Conservation (phyloP, 495 filamentous ascomycete species). For the Daldinia decipiens region DNA sequence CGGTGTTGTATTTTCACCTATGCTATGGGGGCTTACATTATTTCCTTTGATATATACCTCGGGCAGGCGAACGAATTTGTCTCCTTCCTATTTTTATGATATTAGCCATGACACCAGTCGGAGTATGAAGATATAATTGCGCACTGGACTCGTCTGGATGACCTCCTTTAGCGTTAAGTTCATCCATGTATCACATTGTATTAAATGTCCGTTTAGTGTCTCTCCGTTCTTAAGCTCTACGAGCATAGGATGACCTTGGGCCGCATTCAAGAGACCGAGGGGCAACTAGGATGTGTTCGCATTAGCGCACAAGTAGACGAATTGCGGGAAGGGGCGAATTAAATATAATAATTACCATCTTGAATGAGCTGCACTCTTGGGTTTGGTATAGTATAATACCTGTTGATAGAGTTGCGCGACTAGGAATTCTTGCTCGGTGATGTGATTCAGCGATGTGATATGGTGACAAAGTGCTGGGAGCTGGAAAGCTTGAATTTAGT, state of each 20-base stretch:
- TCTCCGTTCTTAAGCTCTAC: slow-evolving; percentile 99
- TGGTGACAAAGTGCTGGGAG: slow-evolving; percentile 18
- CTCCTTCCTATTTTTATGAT: slow-evolving; percentile 71
- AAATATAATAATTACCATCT: slow-evolving; percentile 35
- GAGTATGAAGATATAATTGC: slow-evolving; percentile 12
- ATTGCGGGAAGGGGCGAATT: neutral
- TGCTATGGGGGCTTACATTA: slow-evolving; percentile 69
- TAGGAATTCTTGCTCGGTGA: slow-evolving; percentile 7
- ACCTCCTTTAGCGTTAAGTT: slow-evolving; percentile 97
- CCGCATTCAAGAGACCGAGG: slow-evolving; percentile 90
- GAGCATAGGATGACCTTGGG: slow-evolving; percentile 98
- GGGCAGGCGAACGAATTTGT: slow-evolving; percentile 88
- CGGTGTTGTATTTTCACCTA: neutral
- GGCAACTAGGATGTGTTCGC: slow-evolving; percentile 70
- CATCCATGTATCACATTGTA: slow-evolving; percentile 99
- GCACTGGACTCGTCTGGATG: slow-evolving; percentile 88
- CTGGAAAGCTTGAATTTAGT: slow-evolving; percentile 34
- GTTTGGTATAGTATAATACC: neutral
- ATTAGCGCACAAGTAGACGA: slow-evolving; percentile 28
- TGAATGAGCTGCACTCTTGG: slow-evolving; percentile 7
- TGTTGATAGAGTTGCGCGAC: neutral
- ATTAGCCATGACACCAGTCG: slow-evolving; percentile 21
- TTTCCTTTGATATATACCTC: slow-evolving; percentile 97
- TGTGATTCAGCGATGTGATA: slow-evolving; percentile 2
- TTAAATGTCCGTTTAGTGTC: slow-evolving; percentile 93